A percentile compares a stretch with the other conserved stretches of the same genome.
Conservation (phyloP, 2,329 filamentous ascomycete genomes). For the Trichoderma koningii region DNA sequence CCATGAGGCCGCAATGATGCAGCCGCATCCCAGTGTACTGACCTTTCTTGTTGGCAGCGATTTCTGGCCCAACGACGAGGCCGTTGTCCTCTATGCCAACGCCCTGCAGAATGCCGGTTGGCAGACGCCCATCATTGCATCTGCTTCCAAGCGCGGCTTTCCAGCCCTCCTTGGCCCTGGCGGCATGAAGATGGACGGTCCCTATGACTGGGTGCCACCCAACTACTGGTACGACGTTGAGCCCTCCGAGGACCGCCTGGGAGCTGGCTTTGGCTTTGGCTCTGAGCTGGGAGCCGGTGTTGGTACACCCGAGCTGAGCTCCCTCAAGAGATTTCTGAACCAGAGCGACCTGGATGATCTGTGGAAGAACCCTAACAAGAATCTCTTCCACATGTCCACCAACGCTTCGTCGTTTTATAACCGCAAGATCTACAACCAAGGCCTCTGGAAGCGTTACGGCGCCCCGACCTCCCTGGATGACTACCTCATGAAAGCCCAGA, state of each 20-base stretch:
- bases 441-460: constrained; percentile 54
- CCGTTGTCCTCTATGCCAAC: constrained; percentile 55
- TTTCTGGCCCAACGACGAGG: constrained; percentile 62
- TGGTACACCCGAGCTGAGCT: constrained; percentile 60
- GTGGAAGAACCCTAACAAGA: constrained; percentile 56
- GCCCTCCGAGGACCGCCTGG: constrained; percentile 44
- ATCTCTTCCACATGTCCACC: constrained; percentile 62
- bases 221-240: constrained; percentile 62
- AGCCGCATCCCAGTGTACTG: constrained; percentile 60
- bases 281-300: constrained; percentile 64
- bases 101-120: constrained; percentile 55
- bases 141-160: constrained; percentile 57
- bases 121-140: constrained; percentile 59
- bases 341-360: constrained; percentile 54
- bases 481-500: constrained; percentile 61
- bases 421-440: constrained; percentile 60
- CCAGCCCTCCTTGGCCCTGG: constrained; percentile 54
- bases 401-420: constrained; percentile 57
- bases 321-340: constrained; percentile 56
- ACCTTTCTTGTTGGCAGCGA: constrained; percentile 63
- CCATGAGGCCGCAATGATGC: constrained; percentile 62
- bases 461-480: constrained; percentile 54
- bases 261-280: constrained; percentile 64
- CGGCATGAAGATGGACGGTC: constrained; percentile 67
- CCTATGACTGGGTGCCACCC: constrained; percentile 67